Percentiles rank a stretch among this genome's conserved stretches.
Conservation (phyloP, 257 asterid genomes). For the Rauvolfia tetraphylla region DNA sequence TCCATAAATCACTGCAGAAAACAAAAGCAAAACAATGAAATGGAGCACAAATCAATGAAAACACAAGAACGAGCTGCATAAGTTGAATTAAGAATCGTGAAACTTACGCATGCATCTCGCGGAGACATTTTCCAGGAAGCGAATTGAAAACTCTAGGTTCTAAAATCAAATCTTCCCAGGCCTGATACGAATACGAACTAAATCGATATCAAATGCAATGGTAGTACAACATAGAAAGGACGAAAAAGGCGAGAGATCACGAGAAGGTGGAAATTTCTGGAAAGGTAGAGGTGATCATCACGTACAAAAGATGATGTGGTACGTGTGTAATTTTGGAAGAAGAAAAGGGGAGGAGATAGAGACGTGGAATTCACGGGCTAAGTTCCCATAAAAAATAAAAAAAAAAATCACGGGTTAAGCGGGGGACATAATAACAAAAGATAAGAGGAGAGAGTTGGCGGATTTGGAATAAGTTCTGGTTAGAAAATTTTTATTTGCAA, state of each 20-base stretch:
- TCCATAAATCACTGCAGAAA: constrained; percentile 8
- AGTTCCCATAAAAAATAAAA: too few species aligned
- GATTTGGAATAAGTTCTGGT: too few species aligned
- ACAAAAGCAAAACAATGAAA: background rate
- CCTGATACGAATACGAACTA: background rate
- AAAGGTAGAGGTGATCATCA: background rate
- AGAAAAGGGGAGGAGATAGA: background rate
- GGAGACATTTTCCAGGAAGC: background rate
- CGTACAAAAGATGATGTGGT: background rate
- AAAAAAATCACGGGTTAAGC: constrained; percentile 11
- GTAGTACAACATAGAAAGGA: background rate
- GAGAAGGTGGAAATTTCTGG: constrained; percentile 15
- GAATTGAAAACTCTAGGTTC: too few species aligned
- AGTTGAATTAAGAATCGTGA: background rate
- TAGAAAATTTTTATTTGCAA: too few species aligned
- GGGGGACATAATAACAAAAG: background rate
- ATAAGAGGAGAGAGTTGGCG: too few species aligned
- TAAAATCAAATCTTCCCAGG: background rate
- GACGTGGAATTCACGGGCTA: constrained; percentile 5
- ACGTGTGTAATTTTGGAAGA: background rate
- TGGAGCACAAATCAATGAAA: background rate
- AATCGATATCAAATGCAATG: background rate
- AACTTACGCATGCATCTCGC: background rate
- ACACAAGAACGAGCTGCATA: background rate
- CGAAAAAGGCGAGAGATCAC: background rate